A percentile compares a stretch with the other conserved stretches of the same genome.
Conservation (phyloP, 306 rosid species). For the Pyrus communis region DNA sequence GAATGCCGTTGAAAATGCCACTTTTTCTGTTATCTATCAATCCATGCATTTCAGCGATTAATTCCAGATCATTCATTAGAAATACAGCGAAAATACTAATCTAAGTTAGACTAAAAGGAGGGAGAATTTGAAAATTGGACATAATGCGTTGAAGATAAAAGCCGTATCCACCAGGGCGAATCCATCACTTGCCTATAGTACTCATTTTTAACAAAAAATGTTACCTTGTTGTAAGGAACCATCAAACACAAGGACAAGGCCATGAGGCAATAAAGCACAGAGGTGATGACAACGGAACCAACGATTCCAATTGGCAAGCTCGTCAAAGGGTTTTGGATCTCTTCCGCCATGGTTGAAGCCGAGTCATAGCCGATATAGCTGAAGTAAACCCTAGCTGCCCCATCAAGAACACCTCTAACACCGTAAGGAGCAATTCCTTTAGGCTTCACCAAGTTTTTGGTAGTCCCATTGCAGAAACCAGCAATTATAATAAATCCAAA, state of each 20-base stretch:
- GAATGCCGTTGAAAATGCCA: slow-evolving; percentile 68
- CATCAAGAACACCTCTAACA: slow-evolving; percentile 64
- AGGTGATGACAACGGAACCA: slow-evolving; percentile 82
- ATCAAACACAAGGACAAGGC: slow-evolving; percentile 71
- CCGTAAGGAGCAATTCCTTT: slow-evolving; percentile 71
- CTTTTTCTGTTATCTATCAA: slow-evolving; percentile 47
- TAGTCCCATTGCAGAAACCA: slow-evolving; percentile 67
- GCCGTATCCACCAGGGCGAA: background rate
- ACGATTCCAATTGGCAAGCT: slow-evolving; percentile 79
- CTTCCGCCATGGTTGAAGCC: slow-evolving; percentile 95
- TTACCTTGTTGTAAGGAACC: slow-evolving; percentile 72
- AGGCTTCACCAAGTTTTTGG: slow-evolving; percentile 59
- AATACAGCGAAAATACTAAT: background rate
- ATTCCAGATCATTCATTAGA: background rate
- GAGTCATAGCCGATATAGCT: slow-evolving; percentile 95
- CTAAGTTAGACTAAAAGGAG: background rate
- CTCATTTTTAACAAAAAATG: background rate
- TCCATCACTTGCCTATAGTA: background rate
- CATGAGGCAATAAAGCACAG: slow-evolving; percentile 81
- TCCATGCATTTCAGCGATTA: background rate
- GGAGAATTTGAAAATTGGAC: no score
- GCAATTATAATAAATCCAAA: slow-evolving; percentile 74
- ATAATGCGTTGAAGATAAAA: no score
- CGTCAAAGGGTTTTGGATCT: slow-evolving; percentile 61
- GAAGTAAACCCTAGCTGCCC: slow-evolving; percentile 87